Evolutionary conservation across 371 early-diverging fungal species (phyloP), one percentile per base, ranked within the genome.

Genomic region (Mortierella polycephala): DNA sequence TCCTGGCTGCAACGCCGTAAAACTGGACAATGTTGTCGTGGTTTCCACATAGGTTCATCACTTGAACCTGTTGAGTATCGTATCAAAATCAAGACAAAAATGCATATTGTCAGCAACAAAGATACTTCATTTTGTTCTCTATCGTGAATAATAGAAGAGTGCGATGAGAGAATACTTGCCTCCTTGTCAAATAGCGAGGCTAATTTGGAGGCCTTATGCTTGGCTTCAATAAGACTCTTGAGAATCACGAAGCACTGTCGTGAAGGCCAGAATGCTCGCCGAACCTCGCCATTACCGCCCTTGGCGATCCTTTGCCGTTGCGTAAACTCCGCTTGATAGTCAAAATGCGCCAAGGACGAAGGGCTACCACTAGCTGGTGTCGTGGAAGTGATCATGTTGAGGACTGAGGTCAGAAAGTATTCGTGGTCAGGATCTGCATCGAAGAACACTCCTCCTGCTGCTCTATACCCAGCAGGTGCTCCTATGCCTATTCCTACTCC

Each of bases 11-110:
- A 20, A 72, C 60, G 12, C 79, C 79, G 42, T 72, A 77, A 49
- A 77, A 77, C 52, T 62, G 72, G 8, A 77, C 79, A 53, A 77
- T 57, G 51, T 77, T 77, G 37, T 71, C 58, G 60, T 77, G 79
- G n/a, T 65, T 54, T 14, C 68, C 54, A 18, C 79, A 77, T 46
- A 47, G 68, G 42, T 59, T 64, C 79, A 77, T 77, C 44, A 75
- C 76, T 11, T 75, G 71, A 4, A 77, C 79, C 79, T 75, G 41
- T 41, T 23, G 40, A 30, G 4, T 30, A 30, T 30, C 30, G 30
- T 30, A 30, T 30, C 30, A 30, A 30, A 30, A 30, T 30, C 30
- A 30, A 4, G 4, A 4, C 30, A 30, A 2, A 2, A 13, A 11
- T 9, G n/a, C 18, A 37, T 23, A 39, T 30, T 14, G 20, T 16